phyloP scores from a whole-genome alignment of 257 asterid species.

The Solanum sparsipilum region DNA sequence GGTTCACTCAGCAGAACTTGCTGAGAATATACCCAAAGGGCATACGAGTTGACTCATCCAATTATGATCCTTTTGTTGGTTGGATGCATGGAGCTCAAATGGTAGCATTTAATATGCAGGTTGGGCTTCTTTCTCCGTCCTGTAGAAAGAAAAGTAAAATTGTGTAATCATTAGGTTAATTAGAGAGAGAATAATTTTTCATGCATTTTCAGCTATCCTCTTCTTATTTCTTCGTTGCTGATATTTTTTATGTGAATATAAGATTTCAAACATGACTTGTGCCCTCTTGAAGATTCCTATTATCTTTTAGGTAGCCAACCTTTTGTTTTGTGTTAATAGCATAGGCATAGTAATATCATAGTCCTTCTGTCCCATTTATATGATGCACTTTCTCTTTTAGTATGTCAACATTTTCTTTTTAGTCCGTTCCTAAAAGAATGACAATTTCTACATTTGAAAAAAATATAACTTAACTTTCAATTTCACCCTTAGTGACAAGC shows the following conservation, averaged over 20 bases:
- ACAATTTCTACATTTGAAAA: not conserved
- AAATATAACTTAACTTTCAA: not conserved
- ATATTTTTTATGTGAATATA: not conserved
- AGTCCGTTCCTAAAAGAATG: not conserved
- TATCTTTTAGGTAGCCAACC: not conserved
- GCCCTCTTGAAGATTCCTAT: not conserved
- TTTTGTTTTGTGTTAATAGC: not conserved
- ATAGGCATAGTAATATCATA: not conserved
- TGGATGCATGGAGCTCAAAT: conserved; percentile 97
- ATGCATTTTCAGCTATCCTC: not conserved
- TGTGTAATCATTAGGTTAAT: not conserved
- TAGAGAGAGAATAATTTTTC: not conserved
- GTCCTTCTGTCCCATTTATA: not conserved
- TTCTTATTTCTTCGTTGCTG: not conserved
- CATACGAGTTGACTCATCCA: conserved; percentile 79
- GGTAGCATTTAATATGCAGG: conserved; percentile 99
- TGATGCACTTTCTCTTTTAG: not conserved
- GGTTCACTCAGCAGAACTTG: conserved; percentile 74
- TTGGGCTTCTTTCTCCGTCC: conserved; percentile 12
- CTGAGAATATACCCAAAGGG: conserved; percentile 88
- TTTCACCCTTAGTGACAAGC: not conserved
- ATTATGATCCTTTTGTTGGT: conserved; percentile 82
- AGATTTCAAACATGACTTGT: not conserved
- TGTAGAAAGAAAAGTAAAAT: not conserved
- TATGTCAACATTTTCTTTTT: not conserved